These are phyloP conservation scores for Solanum sitiens DNA, from an alignment of 257 asterid species.

Conservation along the genomic window DNA sequence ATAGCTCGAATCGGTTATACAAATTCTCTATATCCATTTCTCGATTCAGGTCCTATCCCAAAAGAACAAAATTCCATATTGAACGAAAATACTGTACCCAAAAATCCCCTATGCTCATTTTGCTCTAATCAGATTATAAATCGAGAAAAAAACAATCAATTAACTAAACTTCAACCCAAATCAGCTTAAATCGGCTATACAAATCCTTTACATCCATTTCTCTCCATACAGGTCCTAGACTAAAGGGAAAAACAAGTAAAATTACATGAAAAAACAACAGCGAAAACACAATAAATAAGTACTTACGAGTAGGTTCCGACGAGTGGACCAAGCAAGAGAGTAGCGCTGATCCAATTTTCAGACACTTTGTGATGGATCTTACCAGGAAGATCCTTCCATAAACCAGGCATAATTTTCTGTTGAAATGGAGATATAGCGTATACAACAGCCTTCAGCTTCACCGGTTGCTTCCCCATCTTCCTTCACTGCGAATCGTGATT, in stretches of 20 bases:
- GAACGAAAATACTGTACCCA: background rate
- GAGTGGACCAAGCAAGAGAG: conserved; percentile 62
- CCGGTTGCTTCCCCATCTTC: conserved; percentile 71
- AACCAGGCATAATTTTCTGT: conserved; percentile 89
- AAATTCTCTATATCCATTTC: background rate
- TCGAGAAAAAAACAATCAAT: background rate
- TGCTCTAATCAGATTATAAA: background rate
- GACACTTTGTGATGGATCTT: conserved; percentile 79
- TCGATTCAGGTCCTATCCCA: background rate
- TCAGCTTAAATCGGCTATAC: background rate
- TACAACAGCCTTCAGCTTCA: conserved; percentile 73
- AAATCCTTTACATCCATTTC: background rate
- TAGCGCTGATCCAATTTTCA: conserved; percentile 76
- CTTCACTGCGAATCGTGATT: background rate
- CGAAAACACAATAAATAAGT: background rate
- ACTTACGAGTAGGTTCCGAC: conserved; percentile 64
- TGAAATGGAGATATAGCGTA: conserved; percentile 88
- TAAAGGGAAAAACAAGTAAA: background rate
- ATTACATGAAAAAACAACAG: background rate
- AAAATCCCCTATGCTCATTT: background rate
- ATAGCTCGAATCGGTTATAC: background rate
- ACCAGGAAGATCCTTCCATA: conserved; percentile 70
- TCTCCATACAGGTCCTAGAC: background rate
- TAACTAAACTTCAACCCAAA: background rate
- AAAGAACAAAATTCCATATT: background rate